Base-by-base conservation (phyloP, 1,284 basidiomycete species). In the Dichomitus squalens region DNA sequence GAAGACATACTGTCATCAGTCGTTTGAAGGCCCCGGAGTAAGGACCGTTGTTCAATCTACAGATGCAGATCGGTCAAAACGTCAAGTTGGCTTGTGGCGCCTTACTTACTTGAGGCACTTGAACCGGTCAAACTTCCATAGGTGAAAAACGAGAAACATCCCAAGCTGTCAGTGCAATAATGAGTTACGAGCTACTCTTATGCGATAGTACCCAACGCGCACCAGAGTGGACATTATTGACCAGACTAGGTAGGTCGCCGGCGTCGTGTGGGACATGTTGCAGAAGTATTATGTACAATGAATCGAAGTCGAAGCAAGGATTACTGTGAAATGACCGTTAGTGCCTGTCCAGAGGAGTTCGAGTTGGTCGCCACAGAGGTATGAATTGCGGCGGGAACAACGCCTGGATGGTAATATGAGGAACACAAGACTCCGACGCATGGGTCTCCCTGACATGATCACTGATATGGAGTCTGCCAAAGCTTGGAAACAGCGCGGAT, bases 121-220 rank as follows among this genome's bases (percentile, higher is more conserved):
- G 75, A 92, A 92, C 50, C 80, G 78, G 69, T 92, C 89, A 68
- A 88, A 92, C 4, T 84, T 86, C 86, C 87, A 92, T 39, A 92
- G 72, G 68, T 92, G 89, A 65, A 82, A 87, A 2, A 90, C 23
- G 5, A 90, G 75, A 68, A 92, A 90, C 4, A 66, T 61, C 4
- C 79, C 81, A 4, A 90, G 74, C 88, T 91, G 58, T 4, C n/a
- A 16, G 23, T 23, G 18, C 7, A 7, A 7, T 18, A 7, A 23
- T 46, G 7, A 20, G 55, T 23, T 27, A 23, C 8, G 18, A 34
- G 11, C 12, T 43, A 7, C 23, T 21, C 41, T 7, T 25, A 12
- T 39, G 23, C 8, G 20, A 18, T 12, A 50, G 27, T 4, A 35
- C 23, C 27, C 39, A 21, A 20, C 18, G 73, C 76, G 47, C 64